Base-by-base conservation (phyloP, 345 rosid genomes). In the Xanthoceras sorbifolium region DNA sequence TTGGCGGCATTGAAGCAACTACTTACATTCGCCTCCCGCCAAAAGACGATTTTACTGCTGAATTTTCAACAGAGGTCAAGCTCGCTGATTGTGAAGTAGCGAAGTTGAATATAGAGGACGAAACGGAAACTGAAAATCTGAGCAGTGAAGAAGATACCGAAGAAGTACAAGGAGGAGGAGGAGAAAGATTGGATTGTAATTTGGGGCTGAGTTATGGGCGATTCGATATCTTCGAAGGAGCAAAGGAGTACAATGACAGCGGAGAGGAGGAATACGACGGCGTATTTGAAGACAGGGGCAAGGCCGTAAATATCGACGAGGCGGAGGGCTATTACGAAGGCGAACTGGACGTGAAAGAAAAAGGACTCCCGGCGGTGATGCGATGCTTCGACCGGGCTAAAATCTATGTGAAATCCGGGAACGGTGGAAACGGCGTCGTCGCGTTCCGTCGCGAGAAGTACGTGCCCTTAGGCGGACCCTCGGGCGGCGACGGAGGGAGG, bases 401-500 rank as follows among this genome's bases (percentile, higher is more conserved):
- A 84, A 86, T 95, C 62, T 95, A 25, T 50, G 97, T 82, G 6
- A 95, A 87, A 82, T 93, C 98, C 0, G 99, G 99, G 54, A 89
- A 92, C 62, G 98, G 98, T 20, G 98, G 98, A 64, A 93, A 93
- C 42, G 99, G 99, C 11, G 96, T 92, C 14, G 90, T 90, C 77
- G 99, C 97, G 10, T 93, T 95, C 83, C 91, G 98, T 18, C 82
- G 96, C 7, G 97, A 95, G 77, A 95, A 92, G 76, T 93, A 82
- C 26, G 94, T 93, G 76, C 99, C 98, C 12, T 42, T 90, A 46
- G 98, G 99, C 10, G 99, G 97, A 2, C 99, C 98, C 2, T 95
- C 98, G 0, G 99, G 99, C 17, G 99, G 99, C 22, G 96, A 95
- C 73, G 98, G 98, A 68, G 97, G 98, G n/a, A 92, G 89, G 80